Percentiles rank a stretch among this genome's conserved stretches.
phyloP scores from a whole-genome alignment of 1,139 yeast genomes.

The Debaryomyces singareniensis region DNA sequence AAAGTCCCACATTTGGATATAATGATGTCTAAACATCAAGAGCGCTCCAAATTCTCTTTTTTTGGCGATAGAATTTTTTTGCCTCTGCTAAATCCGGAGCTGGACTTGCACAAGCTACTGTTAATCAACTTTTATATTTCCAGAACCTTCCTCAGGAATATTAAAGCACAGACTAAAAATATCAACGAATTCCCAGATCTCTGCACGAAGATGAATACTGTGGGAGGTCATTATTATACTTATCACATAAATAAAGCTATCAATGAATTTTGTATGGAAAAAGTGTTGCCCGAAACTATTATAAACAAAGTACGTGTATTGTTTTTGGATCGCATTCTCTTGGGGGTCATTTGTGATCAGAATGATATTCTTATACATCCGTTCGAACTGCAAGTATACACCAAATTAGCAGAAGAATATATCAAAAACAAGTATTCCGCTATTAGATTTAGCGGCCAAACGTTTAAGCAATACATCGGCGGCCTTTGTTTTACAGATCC shows the following conservation, averaged over 20 bases:
- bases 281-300: not conserved
- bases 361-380: conserved; percentile 8
- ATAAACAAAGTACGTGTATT: conserved; percentile 2
- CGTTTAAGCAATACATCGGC: conserved; percentile 19
- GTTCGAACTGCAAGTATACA: conserved; percentile 7
- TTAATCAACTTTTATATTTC: conserved; percentile 12
- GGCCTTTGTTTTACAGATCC: conserved; percentile 9
- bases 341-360: conserved; percentile 9
- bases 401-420: conserved; percentile 5
- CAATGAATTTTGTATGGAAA: not conserved
- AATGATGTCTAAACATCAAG: too few species aligned
- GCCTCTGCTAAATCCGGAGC: conserved; percentile 1
- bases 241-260: conserved; percentile 7
- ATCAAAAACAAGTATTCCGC: conserved; percentile 10
- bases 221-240: conserved; percentile 13
- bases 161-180: conserved; percentile 1
- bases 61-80: conserved; percentile 3
- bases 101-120: conserved; percentile 9
- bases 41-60: conserved; percentile 2
- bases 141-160: conserved; percentile 8
- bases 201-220: conserved; percentile 11
- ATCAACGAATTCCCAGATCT: conserved; percentile 7
- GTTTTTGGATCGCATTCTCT: conserved; percentile 14
- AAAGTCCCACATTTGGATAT: too few species aligned
- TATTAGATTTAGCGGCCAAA: conserved; percentile 11